Evolutionary conservation across 352 stramenopile genomes (phyloP).

Genomic region (Phytophthora multivora): DNA sequence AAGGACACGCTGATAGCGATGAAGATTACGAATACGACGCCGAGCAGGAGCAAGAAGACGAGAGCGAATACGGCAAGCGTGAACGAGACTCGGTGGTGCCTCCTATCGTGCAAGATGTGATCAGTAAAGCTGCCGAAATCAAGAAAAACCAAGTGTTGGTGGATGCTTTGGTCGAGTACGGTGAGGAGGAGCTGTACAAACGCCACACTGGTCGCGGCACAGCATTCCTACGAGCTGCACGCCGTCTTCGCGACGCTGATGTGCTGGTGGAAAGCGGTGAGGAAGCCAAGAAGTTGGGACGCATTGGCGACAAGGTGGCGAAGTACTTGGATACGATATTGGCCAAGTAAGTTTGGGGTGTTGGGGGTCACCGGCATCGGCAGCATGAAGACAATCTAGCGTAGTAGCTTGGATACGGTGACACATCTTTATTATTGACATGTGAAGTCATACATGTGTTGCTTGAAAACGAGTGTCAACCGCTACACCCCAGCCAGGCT

Average conservation of each 20-base stretch:
- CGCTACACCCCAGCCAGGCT: constrained; percentile 29
- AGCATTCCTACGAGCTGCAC: constrained; percentile 68
- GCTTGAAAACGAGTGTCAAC: too few species aligned
- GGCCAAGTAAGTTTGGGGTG: constrained; percentile 12
- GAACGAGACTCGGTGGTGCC: constrained; percentile 27
- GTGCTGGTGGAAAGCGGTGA: constrained; percentile 49
- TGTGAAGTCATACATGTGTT: too few species aligned
- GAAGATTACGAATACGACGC: constrained; percentile 61
- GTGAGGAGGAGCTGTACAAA: constrained; percentile 56
- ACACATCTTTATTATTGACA: not conserved
- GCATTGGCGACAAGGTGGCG: constrained; percentile 71
- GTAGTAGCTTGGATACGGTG: constrained; percentile 8
- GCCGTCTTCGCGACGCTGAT: constrained; percentile 49
- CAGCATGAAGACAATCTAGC: not conserved
- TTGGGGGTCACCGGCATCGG: constrained; percentile 8
- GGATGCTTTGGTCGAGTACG: constrained; percentile 62
- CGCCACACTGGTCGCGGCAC: constrained; percentile 63
- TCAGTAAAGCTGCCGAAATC: constrained; percentile 40
- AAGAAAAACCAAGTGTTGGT: constrained; percentile 69
- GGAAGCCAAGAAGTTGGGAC: constrained; percentile 59
- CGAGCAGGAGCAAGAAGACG: constrained; percentile 35
- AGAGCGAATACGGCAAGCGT: constrained; percentile 31
- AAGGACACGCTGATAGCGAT: constrained; percentile 74
- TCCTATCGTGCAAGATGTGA: constrained; percentile 60
- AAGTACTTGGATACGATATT: constrained; percentile 58